Evolutionary conservation across 1,284 basidiomycete species (phyloP), one percentile per base, ranked within the genome.

Genomic region (Cutaneotrichosporon sp.): DNA sequence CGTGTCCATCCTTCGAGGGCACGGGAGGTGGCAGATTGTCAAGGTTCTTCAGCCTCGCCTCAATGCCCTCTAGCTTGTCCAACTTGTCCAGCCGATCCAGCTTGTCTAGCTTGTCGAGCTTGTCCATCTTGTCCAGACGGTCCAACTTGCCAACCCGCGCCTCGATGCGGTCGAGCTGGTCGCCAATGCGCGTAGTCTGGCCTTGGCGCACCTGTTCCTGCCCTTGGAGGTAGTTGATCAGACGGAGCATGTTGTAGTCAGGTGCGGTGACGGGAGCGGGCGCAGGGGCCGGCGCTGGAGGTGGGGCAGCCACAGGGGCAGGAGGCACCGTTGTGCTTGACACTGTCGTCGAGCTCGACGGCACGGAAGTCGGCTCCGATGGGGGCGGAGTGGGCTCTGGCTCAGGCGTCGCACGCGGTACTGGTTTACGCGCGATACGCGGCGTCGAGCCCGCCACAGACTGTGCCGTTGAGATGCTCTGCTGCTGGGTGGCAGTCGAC

Each of bases 161-260:
- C 49, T 75, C 72, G 46, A 75, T 74, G 1, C 74, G 65, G 45
- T 74, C 68, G 1, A 75, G 64, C 55, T 74, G 71, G 37, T 48
- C 57, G 9, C 46, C 54, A 16, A 74, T 55, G 4, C 66, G 63
- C 3, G 62, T 62, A 0, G 54, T 61, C 46, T 71, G 66, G 4
- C 66, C 65, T n/a, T 63, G 52, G 2, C 62, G 65, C 17, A 65
- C 68, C 48, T 64, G 52, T 29, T 71, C 71, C 54, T 72, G 67
- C 16, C 71, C 70, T 43, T 71, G 65, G 8, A 72, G 52, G 50
- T 66, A 70, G 57, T 73, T 67, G 62, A 59, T 38, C 2, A 55
- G 50, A 6, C 55, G 51, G 14, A 49, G 34, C 43, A 39, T 52
- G 45, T 10, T 49, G 53, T 33, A 50, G 41, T 37, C 52, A 44